A percentile compares a stretch with the other conserved stretches of the same genome.
These are phyloP conservation scores for Seminavis robusta DNA, from an alignment of 108 stramenopile species.

Conservation along the genomic window DNA sequence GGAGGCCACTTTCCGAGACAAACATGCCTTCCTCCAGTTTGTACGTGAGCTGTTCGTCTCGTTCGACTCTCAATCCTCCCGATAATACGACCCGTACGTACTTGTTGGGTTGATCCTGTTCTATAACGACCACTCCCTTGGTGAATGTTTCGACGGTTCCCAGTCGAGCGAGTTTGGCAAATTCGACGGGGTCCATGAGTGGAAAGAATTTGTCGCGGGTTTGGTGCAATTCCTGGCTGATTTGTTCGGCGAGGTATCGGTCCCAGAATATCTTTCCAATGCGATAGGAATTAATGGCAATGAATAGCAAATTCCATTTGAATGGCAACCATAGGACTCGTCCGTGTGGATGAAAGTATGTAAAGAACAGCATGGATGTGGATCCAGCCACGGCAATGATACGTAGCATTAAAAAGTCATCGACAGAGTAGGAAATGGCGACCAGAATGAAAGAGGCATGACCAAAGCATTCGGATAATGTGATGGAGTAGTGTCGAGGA, in stretches of 20 bases:
- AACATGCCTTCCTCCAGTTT: constrained; percentile 75
- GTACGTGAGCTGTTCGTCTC: constrained; percentile 75
- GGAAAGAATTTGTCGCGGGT: constrained; percentile 64
- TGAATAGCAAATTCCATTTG: constrained; percentile 83
- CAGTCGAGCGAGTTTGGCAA: constrained; percentile 52
- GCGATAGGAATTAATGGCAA: constrained; percentile 66
- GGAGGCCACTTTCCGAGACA: constrained; percentile 72
- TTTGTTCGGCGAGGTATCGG: constrained; percentile 44
- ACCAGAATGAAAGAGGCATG: constrained; percentile 82
- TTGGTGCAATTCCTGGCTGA: constrained; percentile 38
- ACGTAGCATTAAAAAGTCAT: constrained; percentile 73
- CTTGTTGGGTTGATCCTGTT: constrained; percentile 58
- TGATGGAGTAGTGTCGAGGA: constrained; percentile 56
- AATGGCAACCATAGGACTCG: constrained; percentile 81
- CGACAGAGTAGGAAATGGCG: constrained; percentile 67
- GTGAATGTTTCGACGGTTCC: constrained; percentile 41
- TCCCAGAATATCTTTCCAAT: constrained; percentile 52
- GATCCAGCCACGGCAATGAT: constrained; percentile 72
- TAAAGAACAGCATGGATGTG: constrained; percentile 73
- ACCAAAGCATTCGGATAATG: constrained; percentile 67
- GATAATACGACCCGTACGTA: constrained; percentile 67
- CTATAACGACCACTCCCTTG: constrained; percentile 47
- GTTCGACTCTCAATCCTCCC: constrained; percentile 58
- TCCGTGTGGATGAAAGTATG: constrained; percentile 90
- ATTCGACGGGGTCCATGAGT: constrained; percentile 59